These are phyloP conservation scores for Tylopilus vinaceipallidus DNA, from an alignment of 768 basidiomycete species.

Conservation along the genomic window DNA sequence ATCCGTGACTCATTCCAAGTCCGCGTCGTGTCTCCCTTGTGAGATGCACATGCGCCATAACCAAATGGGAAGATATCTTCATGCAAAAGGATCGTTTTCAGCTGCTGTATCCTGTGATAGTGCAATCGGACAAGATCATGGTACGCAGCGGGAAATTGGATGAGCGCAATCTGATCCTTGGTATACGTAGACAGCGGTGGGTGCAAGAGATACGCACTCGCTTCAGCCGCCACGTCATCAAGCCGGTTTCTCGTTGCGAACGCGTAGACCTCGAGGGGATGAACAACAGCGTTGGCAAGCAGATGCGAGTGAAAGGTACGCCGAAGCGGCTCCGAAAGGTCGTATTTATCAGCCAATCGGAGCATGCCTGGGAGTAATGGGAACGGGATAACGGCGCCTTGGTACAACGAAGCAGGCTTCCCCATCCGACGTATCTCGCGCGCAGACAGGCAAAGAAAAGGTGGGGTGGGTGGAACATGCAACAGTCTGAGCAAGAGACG, in stretches of 20 bases:
- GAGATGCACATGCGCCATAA: constrained; percentile 60
- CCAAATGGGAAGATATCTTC: constrained; percentile 74
- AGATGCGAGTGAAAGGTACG: constrained; percentile 50
- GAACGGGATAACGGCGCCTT: constrained; percentile 55
- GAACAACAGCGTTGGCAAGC: constrained; percentile 45
- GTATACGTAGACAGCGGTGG: constrained; percentile 56
- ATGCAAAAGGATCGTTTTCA: constrained; percentile 49
- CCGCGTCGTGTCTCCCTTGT: constrained; percentile 42
- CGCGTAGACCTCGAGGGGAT: constrained; percentile 61
- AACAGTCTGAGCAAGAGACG: constrained; percentile 54
- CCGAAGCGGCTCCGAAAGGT: constrained; percentile 45
- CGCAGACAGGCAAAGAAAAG: constrained; percentile 32
- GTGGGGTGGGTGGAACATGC: constrained; percentile 52
- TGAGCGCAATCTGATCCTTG: constrained; percentile 45
- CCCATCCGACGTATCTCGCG: constrained; percentile 29
- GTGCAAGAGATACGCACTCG: constrained; percentile 55
- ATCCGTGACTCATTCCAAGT: constrained; percentile 54
- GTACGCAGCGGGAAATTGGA: constrained; percentile 60
- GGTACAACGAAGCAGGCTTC: constrained; percentile 31
- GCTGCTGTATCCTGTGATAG: constrained; percentile 48
- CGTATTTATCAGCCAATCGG: constrained; percentile 65
- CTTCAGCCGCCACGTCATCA: constrained; percentile 48
- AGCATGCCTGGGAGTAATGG: constrained; percentile 61
- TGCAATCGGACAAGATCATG: constrained; percentile 64
- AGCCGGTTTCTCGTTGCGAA: constrained; percentile 47